Evolutionary conservation across 352 stramenopile species (phyloP), one percentile per base, ranked within the genome.

Genomic region (Phytopythium sindhum): DNA sequence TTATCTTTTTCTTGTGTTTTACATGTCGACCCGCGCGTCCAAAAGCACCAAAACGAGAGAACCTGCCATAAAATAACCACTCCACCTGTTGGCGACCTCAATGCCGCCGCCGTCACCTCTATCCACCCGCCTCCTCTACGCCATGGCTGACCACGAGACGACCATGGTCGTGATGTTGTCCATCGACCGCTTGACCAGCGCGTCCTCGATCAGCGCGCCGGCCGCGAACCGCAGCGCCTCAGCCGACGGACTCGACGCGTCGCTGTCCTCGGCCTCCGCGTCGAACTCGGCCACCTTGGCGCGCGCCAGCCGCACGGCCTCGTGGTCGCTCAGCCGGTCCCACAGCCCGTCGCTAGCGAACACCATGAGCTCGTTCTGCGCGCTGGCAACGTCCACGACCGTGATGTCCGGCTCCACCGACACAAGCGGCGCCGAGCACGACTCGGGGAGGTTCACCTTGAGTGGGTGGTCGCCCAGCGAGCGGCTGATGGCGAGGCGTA

Each of bases 141-240:
- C 23, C 63, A 69, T 35, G 45, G 72, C 53, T 2, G 74, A 68
- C 61, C 81, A 88, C 28, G 75, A 85, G 31, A 91, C 78, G 52
- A 94, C 79, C 73, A 91, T 89, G 44, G 78, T 80, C 23, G 85
- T 92, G 67, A 94, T 88, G 67, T 94, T 94, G 72, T 94, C 85
- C 76, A 88, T 90, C 62, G 76, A 90, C 63, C 79, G 74, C 64
- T 89, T 88, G 29, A 73, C 57, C 33, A 94, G 63, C 23, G 85
- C 85, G 28, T 75, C 65, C 61, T 94, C 81, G 24, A 94, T 77
- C 8, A 94, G 73, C 45, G 81, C 81, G 29, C 80, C 77, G 1
- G 85, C 85, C 9, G 85, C 78, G 45, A 77, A 81, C 48, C 79
- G 72, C 61, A 90, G 67, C 39, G 78, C 67, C 53, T 88, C 78